A percentile compares a stretch with the other conserved stretches of the same genome.
phyloP scores from a whole-genome alignment of 2,329 filamentous ascomycete species.

The Aulographum hederae region DNA sequence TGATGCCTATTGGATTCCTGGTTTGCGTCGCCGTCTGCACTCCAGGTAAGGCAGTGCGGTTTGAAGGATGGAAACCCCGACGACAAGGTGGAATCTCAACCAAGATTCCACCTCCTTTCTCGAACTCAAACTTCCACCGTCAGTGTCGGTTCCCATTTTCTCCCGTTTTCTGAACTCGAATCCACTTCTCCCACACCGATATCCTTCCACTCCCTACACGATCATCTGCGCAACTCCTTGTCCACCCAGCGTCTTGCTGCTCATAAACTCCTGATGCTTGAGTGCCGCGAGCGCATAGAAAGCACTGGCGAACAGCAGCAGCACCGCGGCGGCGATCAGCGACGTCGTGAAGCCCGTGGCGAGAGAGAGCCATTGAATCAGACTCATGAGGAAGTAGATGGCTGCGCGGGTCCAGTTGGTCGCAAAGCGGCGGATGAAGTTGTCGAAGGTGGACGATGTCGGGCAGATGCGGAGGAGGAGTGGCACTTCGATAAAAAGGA shows the following conservation, averaged over 20 bases:
- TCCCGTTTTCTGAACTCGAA: too few relatives aligned
- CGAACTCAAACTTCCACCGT: too few relatives aligned
- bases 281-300: constrained; percentile 70
- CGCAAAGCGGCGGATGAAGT: constrained; percentile 75
- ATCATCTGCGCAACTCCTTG: constrained; percentile 96
- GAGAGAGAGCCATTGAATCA: constrained; percentile 71
- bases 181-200: too few relatives aligned
- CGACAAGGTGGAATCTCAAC: too few relatives aligned
- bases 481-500: constrained; percentile 52
- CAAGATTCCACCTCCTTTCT: too few relatives aligned
- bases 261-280: constrained; percentile 72
- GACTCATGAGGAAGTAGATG: constrained; percentile 66
- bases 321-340: constrained; percentile 70
- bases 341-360: constrained; percentile 40
- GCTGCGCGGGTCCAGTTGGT: constrained; percentile 94
- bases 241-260: constrained; percentile 90
- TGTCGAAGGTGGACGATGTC: constrained; percentile 77
- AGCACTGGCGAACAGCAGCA: constrained; percentile 55
- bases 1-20: too few relatives aligned
- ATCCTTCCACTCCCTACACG: too few relatives aligned
- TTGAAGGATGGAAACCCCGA: too few relatives aligned
- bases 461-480: constrained; percentile 95
- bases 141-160: too few relatives aligned
- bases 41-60: too few relatives aligned
- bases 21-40: too few relatives aligned